Evolutionary conservation across 1,284 basidiomycete genomes (phyloP).

Genomic region (Taiwanofungus camphoratus): DNA sequence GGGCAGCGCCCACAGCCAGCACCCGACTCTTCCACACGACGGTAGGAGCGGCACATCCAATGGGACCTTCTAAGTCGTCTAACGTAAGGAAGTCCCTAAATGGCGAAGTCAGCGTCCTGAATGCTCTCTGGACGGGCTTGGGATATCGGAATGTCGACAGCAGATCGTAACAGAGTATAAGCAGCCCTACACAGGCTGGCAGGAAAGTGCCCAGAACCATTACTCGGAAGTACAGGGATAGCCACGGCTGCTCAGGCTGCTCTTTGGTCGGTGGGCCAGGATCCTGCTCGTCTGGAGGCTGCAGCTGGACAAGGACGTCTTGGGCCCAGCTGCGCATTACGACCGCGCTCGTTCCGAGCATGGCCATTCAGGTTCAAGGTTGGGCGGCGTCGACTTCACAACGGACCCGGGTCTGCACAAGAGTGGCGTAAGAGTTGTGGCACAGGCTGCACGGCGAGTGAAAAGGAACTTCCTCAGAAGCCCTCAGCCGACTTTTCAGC

Average conservation of each 20-base stretch:
- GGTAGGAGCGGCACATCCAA: conserved; percentile 23
- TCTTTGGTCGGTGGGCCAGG: background rate
- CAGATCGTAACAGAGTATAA: conserved; percentile 29
- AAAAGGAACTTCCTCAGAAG: too few species aligned
- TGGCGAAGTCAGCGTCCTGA: conserved; percentile 33
- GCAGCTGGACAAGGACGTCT: background rate
- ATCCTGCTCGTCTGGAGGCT: background rate
- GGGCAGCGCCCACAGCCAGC: conserved; percentile 32
- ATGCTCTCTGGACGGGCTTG: conserved; percentile 23
- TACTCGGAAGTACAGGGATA: background rate
- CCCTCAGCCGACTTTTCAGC: too few species aligned
- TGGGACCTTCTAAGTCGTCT: conserved; percentile 43
- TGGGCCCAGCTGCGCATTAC: background rate
- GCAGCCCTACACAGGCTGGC: conserved; percentile 29
- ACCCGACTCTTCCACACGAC: conserved; percentile 29
- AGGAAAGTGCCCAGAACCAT: conserved; percentile 25
- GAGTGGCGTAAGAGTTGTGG: too few species aligned
- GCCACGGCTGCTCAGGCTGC: background rate
- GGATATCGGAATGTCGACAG: conserved; percentile 24
- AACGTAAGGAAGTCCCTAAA: conserved; percentile 48
- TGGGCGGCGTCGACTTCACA: too few species aligned
- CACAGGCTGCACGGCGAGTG: too few species aligned
- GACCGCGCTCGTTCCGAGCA: too few species aligned
- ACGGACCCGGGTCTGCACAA: too few species aligned
- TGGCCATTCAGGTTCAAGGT: too few species aligned